Base-by-base conservation (phyloP, 208 protist genomes). In the Trypanosoma scelopori region DNA sequence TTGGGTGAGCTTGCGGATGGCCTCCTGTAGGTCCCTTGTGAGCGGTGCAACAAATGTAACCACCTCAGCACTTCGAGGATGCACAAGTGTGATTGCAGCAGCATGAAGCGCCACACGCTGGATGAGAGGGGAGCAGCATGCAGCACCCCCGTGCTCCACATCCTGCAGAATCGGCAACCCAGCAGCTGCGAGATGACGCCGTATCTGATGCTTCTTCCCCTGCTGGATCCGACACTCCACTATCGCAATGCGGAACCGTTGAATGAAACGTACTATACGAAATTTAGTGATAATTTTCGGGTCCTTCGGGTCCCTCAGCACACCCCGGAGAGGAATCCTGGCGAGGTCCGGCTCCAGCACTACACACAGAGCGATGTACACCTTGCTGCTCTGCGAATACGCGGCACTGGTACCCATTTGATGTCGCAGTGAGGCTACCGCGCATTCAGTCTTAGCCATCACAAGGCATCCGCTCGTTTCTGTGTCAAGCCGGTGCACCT, bases 131-230 rank as follows among this genome's bases (percentile, higher is more conserved):
- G 78, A 69, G 41, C 58, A 71, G 62, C 86, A 95, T 27, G 75
- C 79, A 1, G 84, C 78, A 0, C 89, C 89, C 6, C 86, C 89
- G 51, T 95, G 85, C n/a, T 85, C 84, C 11, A 93, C 74, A 55
- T 95, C 89, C 32, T 81, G 82, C 12, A 92, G 58, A 48, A 95
- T 80, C 0, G 89, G 89, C 35, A 95, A 49, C 5, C 89, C 89
- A 0, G 61, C 64, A 9, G 80, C 65, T 9, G 89, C 84, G 5
- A 95, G 70, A 61, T 95, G 89, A 2, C 89, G 81, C 13, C 89
- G 80, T 47, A 95, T 81, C 56, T 95, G 89, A 55, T 95, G 89
- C 66, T 92, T 91, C 71, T 92, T 93, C 20, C 89, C 89, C 32
- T 93, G 86, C 62, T 88, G 76, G 47, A 95, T 83, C 5, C 80